Base-by-base conservation (phyloP, 2,329 filamentous ascomycete species). In the Tolypocladium endophyticum region DNA sequence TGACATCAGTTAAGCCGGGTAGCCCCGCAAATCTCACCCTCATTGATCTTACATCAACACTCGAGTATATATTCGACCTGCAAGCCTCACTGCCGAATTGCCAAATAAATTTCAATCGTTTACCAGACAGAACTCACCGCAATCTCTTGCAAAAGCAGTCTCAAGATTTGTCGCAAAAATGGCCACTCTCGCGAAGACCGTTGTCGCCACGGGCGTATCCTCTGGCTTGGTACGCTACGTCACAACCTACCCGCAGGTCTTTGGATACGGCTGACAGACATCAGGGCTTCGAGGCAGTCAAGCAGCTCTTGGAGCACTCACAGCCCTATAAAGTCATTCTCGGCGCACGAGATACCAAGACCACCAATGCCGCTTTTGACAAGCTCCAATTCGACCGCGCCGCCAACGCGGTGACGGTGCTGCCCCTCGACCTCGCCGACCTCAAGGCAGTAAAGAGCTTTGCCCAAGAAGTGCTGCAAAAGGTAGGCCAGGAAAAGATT, bases 281-380 rank as follows among this genome's bases (percentile, higher is more conserved):
- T 6, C 56, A 82, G 80, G 80, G 80, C 16, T 78, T 83, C 58
- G 79, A 83, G 64, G 73, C 75, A n/a, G 70, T 81, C 58, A 80
- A 79, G 64, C 78, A 81, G 64, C 74, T 82, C 33, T 74, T 82
- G 9, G 64, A 69, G 20, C 72, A 78, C 55, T 60, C 71, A 0
- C 75, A 79, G 63, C 72, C 79, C 0, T 80, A 81, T 68, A 75
- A 67, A 20, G 69, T 81, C 63, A 77, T 83, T 53, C 71, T 82
- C 12, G 80, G 79, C 12, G 80, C 76, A 3, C 72, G 80, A n/a
- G 76, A 81, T 66, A 71, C 72, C 0, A 62, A 71, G 28, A 66
- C 65, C 9, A 73, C 79, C 0, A 71, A 75, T 43, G 69, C 72
- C 4, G 79, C 77, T 1, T 77, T 75, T 56, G 72, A 76, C 53